Evolutionary conservation across 495 filamentous ascomycete species (phyloP), one percentile per base, ranked within the genome.

Genomic region (Annulohypoxylon bovei): DNA sequence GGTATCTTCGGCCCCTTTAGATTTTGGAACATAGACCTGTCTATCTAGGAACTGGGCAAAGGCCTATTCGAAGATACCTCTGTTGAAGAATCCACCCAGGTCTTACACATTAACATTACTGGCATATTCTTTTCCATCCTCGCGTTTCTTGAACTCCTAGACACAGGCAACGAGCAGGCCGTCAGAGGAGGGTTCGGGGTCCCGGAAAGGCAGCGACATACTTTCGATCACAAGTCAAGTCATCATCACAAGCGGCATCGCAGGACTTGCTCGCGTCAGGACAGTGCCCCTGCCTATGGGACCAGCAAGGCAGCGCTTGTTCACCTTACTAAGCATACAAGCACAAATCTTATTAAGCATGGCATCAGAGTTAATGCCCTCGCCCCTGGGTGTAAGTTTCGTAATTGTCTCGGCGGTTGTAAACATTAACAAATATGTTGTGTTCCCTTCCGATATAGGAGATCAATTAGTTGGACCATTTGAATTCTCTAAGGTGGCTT

Each of bases 311-410:
- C 85, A 14, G 84, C 83, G 0, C 71, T 82, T 4, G 81, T 76
- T 4, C 86, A 88, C 55, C 56, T 89, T 47, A 82, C 86, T 30
- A 90, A 90, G 78, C 75, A 82, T 68, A 68, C 87, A 14, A 76
- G 83, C 11, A 88, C 84, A 0, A 71, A 52, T 27, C 74, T 88
- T 6, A 74, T 71, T 3, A 73, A 75, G 5, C 85, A 85, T 57
- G 71, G 79, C 23, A 89, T 90, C 40, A 78, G 88, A 0, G 78
- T 82, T 22, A 90, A 89, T 78, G 83, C 82, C 3, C 77, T 90
- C 37, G 83, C 86, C 7, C 88, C 88, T 20, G 89, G 88, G 8
- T 65, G 85, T 87, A 73, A 79, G 82, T 81, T 58, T 9, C 25
- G 11, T 18, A 12, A 25, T 5, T 20, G 8, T 52, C 46, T 54